Percentiles rank a stretch among this genome's conserved stretches.
Conservation (phyloP, 2,329 filamentous ascomycete genomes). For the Aspergillus terreus region DNA sequence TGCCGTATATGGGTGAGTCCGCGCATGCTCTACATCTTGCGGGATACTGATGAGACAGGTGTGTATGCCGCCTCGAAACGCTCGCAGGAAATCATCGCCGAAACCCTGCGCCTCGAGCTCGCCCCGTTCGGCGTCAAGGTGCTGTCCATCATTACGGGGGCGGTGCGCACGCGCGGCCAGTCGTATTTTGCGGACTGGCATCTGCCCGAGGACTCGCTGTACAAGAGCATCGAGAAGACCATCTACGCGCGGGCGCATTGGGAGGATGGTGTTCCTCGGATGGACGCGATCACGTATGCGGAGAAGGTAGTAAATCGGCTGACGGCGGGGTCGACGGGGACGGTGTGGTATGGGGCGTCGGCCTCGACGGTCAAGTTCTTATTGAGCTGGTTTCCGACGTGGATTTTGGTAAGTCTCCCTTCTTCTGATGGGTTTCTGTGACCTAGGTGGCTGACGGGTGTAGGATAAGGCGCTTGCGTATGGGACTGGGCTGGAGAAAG, state of each 20-base stretch:
- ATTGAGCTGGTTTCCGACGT: background rate
- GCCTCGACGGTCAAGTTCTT: background rate
- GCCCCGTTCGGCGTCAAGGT: slow-evolving; percentile 16
- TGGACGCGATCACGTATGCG: slow-evolving; percentile 7
- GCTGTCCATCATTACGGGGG: slow-evolving; percentile 16
- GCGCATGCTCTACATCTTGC: too few relatives aligned
- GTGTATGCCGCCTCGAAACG: slow-evolving; percentile 21
- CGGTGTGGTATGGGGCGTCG: slow-evolving; percentile 12
- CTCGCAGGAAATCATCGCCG: slow-evolving; percentile 17
- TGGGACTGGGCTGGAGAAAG: background rate
- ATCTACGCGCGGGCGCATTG: slow-evolving; percentile 8
- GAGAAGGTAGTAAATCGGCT: slow-evolving; percentile 10
- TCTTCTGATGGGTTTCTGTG: too few relatives aligned
- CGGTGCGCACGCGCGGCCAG: slow-evolving; percentile 13
- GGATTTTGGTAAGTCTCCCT: background rate
- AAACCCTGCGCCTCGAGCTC: slow-evolving; percentile 23
- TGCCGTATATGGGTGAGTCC: slow-evolving; percentile 30
- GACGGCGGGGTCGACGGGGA: slow-evolving; percentile 7
- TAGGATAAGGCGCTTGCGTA: background rate
- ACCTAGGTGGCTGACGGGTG: background rate
- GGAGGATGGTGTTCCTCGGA: slow-evolving; percentile 8
- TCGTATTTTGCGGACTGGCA: slow-evolving; percentile 15
- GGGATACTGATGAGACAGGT: slow-evolving; percentile 1
- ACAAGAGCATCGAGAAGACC: slow-evolving; percentile 16
- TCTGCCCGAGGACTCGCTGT: slow-evolving; percentile 15